Evolutionary conservation across 352 stramenopile genomes (phyloP).

Genomic region (Globisporangium nunn): DNA sequence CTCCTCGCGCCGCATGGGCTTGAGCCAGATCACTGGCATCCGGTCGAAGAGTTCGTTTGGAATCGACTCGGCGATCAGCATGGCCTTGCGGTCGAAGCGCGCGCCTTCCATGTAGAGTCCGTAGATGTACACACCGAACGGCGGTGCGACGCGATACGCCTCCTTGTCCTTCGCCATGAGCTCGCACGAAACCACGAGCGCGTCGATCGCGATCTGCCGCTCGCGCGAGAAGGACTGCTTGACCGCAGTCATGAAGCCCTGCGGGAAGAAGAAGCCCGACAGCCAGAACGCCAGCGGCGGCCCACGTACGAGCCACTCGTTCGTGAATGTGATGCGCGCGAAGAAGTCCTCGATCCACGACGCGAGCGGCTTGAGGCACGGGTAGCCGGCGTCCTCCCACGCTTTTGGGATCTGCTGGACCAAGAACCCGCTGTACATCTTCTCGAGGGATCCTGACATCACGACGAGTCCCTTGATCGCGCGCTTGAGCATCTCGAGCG

Average conservation of each 20-base stretch:
- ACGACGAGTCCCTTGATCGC: conserved; percentile 89
- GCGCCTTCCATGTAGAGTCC: conserved; percentile 94
- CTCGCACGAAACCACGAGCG: conserved; percentile 79
- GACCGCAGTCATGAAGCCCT: conserved; percentile 93
- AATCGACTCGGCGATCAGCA: conserved; percentile 84
- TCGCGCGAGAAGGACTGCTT: conserved; percentile 91
- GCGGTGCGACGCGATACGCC: conserved; percentile 41
- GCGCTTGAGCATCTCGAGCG: conserved; percentile 82
- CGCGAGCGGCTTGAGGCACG: conserved; percentile 88
- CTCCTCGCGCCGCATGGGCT: conserved; percentile 67
- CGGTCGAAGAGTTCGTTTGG: conserved; percentile 86
- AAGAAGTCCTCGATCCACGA: conserved; percentile 93
- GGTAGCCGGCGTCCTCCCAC: conserved; percentile 89
- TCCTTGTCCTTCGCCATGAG: conserved; percentile 75
- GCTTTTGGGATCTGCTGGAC: conserved; percentile 84
- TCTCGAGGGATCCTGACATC: conserved; percentile 86
- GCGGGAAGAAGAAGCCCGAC: conserved; percentile 94
- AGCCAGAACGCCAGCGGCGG: conserved; percentile 87
- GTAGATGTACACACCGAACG: conserved; percentile 91
- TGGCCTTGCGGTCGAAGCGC: conserved; percentile 70
- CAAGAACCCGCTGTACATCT: conserved; percentile 90
- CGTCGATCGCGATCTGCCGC: conserved; percentile 90
- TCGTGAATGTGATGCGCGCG: conserved; percentile 74
- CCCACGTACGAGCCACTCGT: conserved; percentile 78
- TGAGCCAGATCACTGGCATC: conserved; percentile 91